These are phyloP conservation scores for Eudorina sp. DNA, from an alignment of 139 green algal species.

Conservation along the genomic window DNA sequence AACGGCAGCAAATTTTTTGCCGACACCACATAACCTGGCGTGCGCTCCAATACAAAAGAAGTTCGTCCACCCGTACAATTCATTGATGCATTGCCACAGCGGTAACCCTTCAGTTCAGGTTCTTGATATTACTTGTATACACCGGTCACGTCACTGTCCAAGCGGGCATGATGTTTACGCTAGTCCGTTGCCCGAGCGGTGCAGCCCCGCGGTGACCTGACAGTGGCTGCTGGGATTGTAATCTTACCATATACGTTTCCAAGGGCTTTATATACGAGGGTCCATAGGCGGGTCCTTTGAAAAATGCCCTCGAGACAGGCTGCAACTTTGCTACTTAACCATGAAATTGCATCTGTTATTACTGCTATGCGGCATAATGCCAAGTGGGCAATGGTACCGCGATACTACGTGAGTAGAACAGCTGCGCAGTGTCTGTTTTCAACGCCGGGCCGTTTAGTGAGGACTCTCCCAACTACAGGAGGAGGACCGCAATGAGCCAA, in stretches of 20 bases:
- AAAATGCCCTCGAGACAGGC: constrained; percentile 21
- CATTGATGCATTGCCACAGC: too few species aligned
- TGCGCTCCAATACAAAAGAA: too few species aligned
- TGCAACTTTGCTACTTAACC: constrained; percentile 81
- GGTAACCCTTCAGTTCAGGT: background rate
- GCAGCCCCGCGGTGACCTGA: background rate
- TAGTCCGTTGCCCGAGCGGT: background rate
- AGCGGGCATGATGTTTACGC: background rate
- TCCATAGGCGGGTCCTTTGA: background rate
- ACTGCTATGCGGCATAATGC: constrained; percentile 88
- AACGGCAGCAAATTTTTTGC: too few species aligned
- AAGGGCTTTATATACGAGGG: background rate
- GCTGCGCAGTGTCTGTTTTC: background rate
- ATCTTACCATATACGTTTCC: background rate
- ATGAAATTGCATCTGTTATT: constrained; percentile 83
- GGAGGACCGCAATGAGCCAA: constrained; percentile 87
- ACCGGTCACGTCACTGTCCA: background rate
- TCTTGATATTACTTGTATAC: background rate
- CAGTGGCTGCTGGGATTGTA: background rate
- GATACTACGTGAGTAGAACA: constrained; percentile 71
- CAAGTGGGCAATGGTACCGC: constrained; percentile 78
- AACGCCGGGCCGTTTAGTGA: background rate
- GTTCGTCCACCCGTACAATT: too few species aligned
- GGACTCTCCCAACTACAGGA: constrained; percentile 61
- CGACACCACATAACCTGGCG: too few species aligned